Base-by-base conservation (phyloP, 805 yeast genomes). In the Hanseniaspora occidentalis region DNA sequence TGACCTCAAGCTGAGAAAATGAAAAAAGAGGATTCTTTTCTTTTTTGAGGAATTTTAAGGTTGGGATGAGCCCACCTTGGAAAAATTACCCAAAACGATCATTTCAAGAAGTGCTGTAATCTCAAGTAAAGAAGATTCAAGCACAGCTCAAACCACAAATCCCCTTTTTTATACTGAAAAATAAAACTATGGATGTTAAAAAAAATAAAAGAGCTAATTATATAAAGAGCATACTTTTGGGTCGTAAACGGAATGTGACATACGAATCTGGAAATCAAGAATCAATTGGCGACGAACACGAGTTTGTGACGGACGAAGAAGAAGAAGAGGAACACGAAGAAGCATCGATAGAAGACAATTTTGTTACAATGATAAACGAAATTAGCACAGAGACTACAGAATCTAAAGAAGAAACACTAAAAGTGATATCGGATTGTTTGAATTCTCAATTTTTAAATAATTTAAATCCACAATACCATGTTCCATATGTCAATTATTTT, bases 401-500 rank as follows among this genome's bases (percentile, higher is more conserved):
- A 2, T 21, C 38, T 7, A n/a, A 18, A 6, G 25, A 37, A 9
- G 35, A 16, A 5, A 22, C 22, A 1, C 31, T 41, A 7, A n/a
- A 4, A 9, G 18, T 3, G 4, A 29, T 29, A n/a, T 29, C 16
- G 18, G 33, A 29, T 8, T 29, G 33, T 14, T 29, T n/a, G 18
- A 29, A 29, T 18, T 29, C 33, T 10, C 13, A 29, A 7, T n/a
- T 14, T 13, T 29, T 29, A 14, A 10, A 29, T 16, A 16, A 29
- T 14, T 29, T 29, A 18, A 38, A 42, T 13, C 25, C 33, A 17
- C 8, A 14, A 17, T 17, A 11, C n/a, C 44, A 38, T 21, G 3
- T 38, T 35, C 31, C 46, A 38, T 81, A 67, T 50, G 56, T 74
- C 11, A 56, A 62, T 17, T 43, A 52, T n/a, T 61, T 64, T 16